These are phyloP conservation scores for Mycosphaerella arachidis DNA, from an alignment of 2,329 filamentous ascomycete genomes.

Conservation along the genomic window DNA sequence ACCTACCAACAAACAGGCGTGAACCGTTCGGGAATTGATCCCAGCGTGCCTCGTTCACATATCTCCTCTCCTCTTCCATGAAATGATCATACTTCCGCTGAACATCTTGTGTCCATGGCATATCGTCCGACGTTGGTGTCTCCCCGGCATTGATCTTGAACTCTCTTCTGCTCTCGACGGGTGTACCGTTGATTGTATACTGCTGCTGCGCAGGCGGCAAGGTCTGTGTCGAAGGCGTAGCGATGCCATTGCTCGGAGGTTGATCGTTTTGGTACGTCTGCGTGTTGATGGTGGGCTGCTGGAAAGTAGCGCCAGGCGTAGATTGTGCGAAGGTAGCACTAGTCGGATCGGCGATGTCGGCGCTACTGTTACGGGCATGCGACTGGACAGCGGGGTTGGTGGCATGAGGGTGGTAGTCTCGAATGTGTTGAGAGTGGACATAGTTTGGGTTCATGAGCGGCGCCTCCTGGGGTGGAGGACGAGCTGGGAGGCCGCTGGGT, in stretches of 20 bases:
- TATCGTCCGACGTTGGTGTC: conserved; percentile 41
- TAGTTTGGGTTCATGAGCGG: conserved; percentile 46
- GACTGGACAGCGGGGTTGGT: conserved; percentile 34
- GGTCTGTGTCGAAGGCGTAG: not conserved
- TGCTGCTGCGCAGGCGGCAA: conserved; percentile 5
- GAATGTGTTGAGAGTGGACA: conserved; percentile 45
- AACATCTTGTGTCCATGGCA: conserved; percentile 52
- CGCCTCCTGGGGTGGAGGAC: conserved; percentile 48
- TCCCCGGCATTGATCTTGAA: conserved; percentile 28
- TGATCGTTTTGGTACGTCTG: conserved; percentile 6
- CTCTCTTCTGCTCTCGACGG: conserved; percentile 29
- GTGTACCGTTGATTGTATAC: conserved; percentile 7
- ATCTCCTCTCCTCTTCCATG: conserved; percentile 65
- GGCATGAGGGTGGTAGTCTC: conserved; percentile 48
- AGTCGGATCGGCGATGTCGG: conserved; percentile 24
- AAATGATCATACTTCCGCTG: conserved; percentile 70
- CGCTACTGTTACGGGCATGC: conserved; percentile 20
- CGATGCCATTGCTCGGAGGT: not conserved
- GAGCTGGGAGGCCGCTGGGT: conserved; percentile 43
- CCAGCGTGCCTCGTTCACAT: conserved; percentile 75
- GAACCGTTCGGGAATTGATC: conserved; percentile 74
- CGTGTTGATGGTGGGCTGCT: not conserved
- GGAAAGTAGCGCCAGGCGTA: conserved; percentile 11
- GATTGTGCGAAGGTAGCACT: conserved; percentile 9
- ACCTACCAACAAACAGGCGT: conserved; percentile 73